Conservation (phyloP, 352 stramenopile species). For the Phytopythium boreale region DNA sequence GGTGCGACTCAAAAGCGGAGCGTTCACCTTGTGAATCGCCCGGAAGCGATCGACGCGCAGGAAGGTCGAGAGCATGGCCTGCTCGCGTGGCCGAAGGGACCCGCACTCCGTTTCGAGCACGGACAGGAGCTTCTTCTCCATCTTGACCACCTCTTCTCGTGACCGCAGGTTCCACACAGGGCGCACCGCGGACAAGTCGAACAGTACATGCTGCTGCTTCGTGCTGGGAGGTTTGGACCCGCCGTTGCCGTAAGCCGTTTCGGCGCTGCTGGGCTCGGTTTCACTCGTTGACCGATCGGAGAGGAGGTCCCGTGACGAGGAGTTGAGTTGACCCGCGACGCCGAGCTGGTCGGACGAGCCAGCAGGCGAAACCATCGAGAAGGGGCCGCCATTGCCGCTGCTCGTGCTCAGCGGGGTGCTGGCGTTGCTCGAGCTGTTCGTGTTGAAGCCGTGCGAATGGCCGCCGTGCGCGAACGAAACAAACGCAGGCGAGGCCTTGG, state of each 20-base stretch:
- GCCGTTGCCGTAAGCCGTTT: neutral
- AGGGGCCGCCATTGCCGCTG: neutral
- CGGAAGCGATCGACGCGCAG: constrained; percentile 52
- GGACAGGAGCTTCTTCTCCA: constrained; percentile 45
- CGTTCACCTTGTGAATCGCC: constrained; percentile 22
- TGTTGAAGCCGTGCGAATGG: constrained; percentile 5
- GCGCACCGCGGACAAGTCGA: constrained; percentile 5
- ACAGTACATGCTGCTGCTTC: constrained; percentile 1
- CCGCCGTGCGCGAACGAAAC: constrained; percentile 41
- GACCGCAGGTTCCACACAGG: constrained; percentile 64
- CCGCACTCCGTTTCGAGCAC: constrained; percentile 58
- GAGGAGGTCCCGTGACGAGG: constrained; percentile 7
- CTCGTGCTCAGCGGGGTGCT: constrained; percentile 4
- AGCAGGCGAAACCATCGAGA: constrained; percentile 2
- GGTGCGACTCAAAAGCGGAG: constrained; percentile 37
- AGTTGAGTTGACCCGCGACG: neutral
- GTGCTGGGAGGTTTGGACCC: neutral
- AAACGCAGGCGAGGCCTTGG: constrained; percentile 69
- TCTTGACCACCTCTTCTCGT: constrained; percentile 46
- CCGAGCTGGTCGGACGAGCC: constrained; percentile 2
- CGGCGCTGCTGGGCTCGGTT: constrained; percentile 2
- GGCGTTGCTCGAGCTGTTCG: constrained; percentile 2
- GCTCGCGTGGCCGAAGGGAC: constrained; percentile 44
- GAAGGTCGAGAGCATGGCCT: constrained; percentile 54
- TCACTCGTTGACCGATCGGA: constrained; percentile 13